Evolutionary conservation across 352 stramenopile species (phyloP), one percentile per base, ranked within the genome.

Genomic region (Pythium apleroticum): DNA sequence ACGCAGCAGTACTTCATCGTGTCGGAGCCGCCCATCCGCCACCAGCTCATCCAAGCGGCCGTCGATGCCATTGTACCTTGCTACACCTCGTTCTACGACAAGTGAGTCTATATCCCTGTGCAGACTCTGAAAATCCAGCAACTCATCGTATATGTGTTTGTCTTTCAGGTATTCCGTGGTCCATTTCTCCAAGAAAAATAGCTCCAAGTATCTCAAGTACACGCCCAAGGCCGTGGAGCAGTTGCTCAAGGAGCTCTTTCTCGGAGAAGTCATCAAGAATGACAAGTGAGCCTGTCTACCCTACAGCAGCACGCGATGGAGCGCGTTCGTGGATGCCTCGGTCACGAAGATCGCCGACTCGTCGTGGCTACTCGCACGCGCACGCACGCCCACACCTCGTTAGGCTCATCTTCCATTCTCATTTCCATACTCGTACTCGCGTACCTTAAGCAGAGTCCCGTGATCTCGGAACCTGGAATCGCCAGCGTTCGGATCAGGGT

Each of bases 171-270:
- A 97, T 76, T 97, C 89, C 10, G 71, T 77, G 12, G 78, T 98
- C 53, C 88, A 96, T 35, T 97, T 97, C 58, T 96, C 90, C n/a
- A 96, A 92, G 74, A 96, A 96, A 60, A 91, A 97, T 66, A 85
- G 82, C 55, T 79, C 86, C 57, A 92, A 81, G 68, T 97, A 97
- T 57, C 80, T 97, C 35, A 95, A 96, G 68, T 96, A 95, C 65
- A 89, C 78, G 46, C 93, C 88, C 54, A 84, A 78, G 76, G 88
- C 85, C 33, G 85, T 87, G 28, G 88, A 96, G 58, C 68, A 79
- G 20, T 69, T 97, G 31, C 76, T 98, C 54, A 85, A 80, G 15
- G 81, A 97, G 61, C 71, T 97, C 39, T 98, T 95, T 59, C 63
- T 78, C 2, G 83, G 81, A 9, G 77, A 93, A 57, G 57, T 66